Conservation (phyloP, 371 early-diverging fungal genomes). For the Nematocida sp. region DNA sequence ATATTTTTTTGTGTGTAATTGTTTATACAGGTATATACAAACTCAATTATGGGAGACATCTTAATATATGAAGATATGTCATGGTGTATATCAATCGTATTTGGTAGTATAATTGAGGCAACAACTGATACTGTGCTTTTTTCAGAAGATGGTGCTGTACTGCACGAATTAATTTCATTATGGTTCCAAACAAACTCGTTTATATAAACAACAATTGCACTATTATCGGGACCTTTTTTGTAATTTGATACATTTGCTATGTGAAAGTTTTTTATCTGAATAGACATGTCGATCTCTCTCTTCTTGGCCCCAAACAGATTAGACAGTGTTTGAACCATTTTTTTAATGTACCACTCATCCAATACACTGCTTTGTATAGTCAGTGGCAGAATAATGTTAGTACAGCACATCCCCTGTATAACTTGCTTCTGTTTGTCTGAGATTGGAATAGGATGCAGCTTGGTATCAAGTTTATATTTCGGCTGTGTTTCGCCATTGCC, state of each 20-base stretch:
- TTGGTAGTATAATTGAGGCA: no score
- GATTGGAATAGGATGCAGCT: neutral
- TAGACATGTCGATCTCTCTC: neutral
- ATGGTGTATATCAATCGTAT: no score
- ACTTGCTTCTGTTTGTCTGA: neutral
- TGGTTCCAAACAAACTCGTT: neutral
- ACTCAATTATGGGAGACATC: no score
- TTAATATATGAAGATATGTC: no score
- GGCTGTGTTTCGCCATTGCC: neutral
- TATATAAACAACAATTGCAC: neutral
- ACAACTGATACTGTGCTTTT: neutral
- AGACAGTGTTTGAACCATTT: no score
- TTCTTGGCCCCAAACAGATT: neutral
- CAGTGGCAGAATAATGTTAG: no score
- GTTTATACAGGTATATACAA: no score
- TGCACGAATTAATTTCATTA: neutral
- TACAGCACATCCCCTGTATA: neutral
- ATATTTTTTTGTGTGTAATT: no score
- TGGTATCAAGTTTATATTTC: neutral
- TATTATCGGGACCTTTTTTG: neutral
- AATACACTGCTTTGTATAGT: no score
- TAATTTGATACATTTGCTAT: neutral
- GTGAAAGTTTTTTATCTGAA: neutral
- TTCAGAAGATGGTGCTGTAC: neutral
- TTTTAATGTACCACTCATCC: no score